phyloP scores from a whole-genome alignment of 139 green algal genomes.

The Klebsormidium nitens region DNA sequence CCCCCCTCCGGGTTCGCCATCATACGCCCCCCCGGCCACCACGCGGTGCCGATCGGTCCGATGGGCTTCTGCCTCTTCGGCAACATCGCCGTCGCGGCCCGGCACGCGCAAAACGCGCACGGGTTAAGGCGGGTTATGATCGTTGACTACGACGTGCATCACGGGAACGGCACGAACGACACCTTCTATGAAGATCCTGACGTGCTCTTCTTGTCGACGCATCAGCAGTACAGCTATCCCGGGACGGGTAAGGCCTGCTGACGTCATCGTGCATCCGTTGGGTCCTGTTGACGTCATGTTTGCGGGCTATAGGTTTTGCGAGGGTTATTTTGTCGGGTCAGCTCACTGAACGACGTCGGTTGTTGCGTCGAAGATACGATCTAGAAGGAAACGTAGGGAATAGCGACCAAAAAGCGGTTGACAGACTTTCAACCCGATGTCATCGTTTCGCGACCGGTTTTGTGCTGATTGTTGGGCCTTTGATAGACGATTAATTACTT shows the following conservation, averaged over 20 bases:
- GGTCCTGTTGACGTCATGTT: no score
- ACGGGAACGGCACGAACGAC: slow-evolving; percentile 55
- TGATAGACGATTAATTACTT: no score
- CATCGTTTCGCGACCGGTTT: no score
- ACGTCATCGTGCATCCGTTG: no score
- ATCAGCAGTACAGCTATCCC: slow-evolving; percentile 51
- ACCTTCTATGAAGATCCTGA: slow-evolving; percentile 66
- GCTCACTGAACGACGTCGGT: no score
- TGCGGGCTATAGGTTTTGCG: no score
- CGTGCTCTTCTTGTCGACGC: slow-evolving; percentile 78
- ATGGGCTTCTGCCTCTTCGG: slow-evolving; percentile 91
- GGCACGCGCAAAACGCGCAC: slow-evolving; percentile 47
- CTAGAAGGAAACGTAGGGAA: no score
- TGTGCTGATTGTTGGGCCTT: no score
- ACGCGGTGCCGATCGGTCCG: slow-evolving; percentile 55
- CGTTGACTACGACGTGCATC: slow-evolving; percentile 71
- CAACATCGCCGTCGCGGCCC: slow-evolving; percentile 64
- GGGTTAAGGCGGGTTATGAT: slow-evolving; percentile 63
- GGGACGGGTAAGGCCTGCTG: slow-evolving; percentile 66
- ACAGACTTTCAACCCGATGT: no score
- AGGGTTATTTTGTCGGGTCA: no score
- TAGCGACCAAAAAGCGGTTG: no score
- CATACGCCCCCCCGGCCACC: slow-evolving; percentile 78
- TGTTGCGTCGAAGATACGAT: no score
- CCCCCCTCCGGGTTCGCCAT: slow-evolving; percentile 59